These are phyloP conservation scores for Pharus latifolius DNA, from an alignment of 176 grass and related monocot genomes.

Conservation along the genomic window DNA sequence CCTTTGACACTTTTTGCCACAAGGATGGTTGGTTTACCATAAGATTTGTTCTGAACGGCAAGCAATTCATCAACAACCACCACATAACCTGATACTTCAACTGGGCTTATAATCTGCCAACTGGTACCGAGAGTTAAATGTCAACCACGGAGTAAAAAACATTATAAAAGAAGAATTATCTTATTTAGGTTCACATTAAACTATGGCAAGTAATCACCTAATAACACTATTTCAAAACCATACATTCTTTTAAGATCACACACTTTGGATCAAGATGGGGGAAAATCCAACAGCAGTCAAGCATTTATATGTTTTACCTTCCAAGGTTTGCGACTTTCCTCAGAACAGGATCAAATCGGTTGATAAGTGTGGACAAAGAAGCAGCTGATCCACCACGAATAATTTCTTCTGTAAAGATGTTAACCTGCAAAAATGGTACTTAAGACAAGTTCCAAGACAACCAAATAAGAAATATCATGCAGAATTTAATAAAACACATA, in stretches of 20 bases:
- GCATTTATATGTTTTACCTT: constrained; percentile 49
- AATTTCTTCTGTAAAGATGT: constrained; percentile 95
- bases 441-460: constrained; percentile 5
- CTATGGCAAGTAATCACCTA: neutral
- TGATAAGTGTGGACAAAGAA: constrained; percentile 88
- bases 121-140: constrained; percentile 33
- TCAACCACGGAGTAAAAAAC: constrained; percentile 23
- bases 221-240: neutral
- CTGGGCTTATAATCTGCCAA: constrained; percentile 96
- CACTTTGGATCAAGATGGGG: neutral
- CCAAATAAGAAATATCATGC: constrained; percentile 4
- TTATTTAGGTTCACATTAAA: neutral
- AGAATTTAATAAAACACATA: constrained; percentile 42
- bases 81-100: constrained; percentile 85
- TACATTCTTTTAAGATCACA: neutral
- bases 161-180: neutral
- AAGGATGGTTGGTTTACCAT: constrained; percentile 74
- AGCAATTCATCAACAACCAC: constrained; percentile 70
- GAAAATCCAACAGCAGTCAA: neutral
- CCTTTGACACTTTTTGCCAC: constrained; percentile 91
- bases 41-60: constrained; percentile 77
- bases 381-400: constrained; percentile 96
- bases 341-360: constrained; percentile 90
- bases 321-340: constrained; percentile 78
- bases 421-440: constrained; percentile 35